These are phyloP conservation scores for Alternaria sp. DNA, from an alignment of 2,329 filamentous ascomycete species.

Conservation along the genomic window DNA sequence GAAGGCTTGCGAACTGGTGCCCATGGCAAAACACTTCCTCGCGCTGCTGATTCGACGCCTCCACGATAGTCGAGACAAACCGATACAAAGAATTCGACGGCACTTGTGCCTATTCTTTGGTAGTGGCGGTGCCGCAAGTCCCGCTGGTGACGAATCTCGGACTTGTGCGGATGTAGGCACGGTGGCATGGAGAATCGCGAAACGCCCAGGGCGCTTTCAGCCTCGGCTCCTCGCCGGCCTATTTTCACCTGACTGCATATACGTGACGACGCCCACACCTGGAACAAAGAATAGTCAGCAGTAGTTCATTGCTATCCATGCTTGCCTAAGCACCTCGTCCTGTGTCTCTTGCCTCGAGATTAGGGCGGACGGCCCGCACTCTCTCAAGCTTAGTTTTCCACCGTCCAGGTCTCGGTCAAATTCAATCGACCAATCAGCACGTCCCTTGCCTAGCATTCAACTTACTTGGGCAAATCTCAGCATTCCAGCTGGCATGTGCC, in stretches of 20 bases:
- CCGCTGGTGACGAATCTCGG: slow-evolving; percentile 41
- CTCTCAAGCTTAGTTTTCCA: slow-evolving; percentile 29
- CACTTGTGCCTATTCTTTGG: slow-evolving; percentile 19
- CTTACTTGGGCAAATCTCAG: slow-evolving; percentile 10
- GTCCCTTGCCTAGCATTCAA: slow-evolving; percentile 12
- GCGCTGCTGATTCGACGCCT: slow-evolving; percentile 31
- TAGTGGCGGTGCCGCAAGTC: slow-evolving; percentile 36
- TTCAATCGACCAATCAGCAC: slow-evolving; percentile 33
- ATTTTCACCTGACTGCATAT: slow-evolving; percentile 17
- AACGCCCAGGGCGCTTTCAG: slow-evolving; percentile 22
- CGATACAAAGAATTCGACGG: slow-evolving; percentile 16
- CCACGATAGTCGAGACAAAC: slow-evolving; percentile 8
- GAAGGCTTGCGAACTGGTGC: slow-evolving; percentile 21
- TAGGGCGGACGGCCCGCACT: slow-evolving; percentile 38
- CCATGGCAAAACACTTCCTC: slow-evolving; percentile 24
- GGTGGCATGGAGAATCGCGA: slow-evolving; percentile 29
- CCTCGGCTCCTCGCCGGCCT: slow-evolving; percentile 23
- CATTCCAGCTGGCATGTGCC: slow-evolving; percentile 36
- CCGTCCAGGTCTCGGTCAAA: slow-evolving; percentile 27
- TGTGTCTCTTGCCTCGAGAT: slow-evolving; percentile 12
- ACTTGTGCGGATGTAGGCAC: slow-evolving; percentile 37
- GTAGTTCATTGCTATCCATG: slow-evolving; percentile 12
- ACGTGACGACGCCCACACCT: slow-evolving; percentile 17
- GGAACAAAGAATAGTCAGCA: slow-evolving; percentile 14
- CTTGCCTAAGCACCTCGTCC: slow-evolving; percentile 15